phyloP scores from a whole-genome alignment of 768 basidiomycete genomes.

The Mycena indigotica region DNA sequence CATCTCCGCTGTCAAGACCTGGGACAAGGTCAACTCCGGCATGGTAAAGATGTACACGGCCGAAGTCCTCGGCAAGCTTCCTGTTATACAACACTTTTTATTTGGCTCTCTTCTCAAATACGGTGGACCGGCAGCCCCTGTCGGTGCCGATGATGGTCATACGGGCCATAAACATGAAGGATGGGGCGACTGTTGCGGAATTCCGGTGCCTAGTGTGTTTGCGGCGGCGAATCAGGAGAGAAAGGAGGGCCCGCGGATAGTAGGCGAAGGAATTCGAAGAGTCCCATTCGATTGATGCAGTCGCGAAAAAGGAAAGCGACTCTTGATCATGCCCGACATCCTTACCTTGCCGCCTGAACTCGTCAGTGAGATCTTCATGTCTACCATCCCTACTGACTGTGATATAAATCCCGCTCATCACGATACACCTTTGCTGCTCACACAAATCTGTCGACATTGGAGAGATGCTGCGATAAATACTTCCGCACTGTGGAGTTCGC shows the following conservation, averaged over 20 bases:
- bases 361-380: too few relatives aligned
- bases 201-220: slow-evolving; percentile 81
- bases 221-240: slow-evolving; percentile 64
- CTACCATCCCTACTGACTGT: too few relatives aligned
- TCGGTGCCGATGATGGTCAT: slow-evolving; percentile 43
- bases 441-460: too few relatives aligned
- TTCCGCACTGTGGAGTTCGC: too few relatives aligned
- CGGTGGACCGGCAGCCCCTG: slow-evolving; percentile 56
- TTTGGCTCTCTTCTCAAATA: slow-evolving; percentile 83
- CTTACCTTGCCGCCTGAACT: too few relatives aligned
- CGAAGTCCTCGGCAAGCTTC: slow-evolving; percentile 93
- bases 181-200: slow-evolving; percentile 93
- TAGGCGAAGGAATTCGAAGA: slow-evolving; percentile 19
- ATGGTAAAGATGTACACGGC: slow-evolving; percentile 99
- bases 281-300: slow-evolving; percentile 19
- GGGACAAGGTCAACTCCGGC: slow-evolving; percentile 95
- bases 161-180: slow-evolving; percentile 57
- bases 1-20: slow-evolving; percentile 91
- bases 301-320: too few relatives aligned
- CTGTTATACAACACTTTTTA: slow-evolving; percentile 94
- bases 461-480: too few relatives aligned
- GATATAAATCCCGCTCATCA: too few relatives aligned
- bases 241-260: slow-evolving; percentile 10
- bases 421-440: too few relatives aligned
- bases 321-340: too few relatives aligned